phyloP scores from a whole-genome alignment of 345 rosid species.

The Jatropha curcas region DNA sequence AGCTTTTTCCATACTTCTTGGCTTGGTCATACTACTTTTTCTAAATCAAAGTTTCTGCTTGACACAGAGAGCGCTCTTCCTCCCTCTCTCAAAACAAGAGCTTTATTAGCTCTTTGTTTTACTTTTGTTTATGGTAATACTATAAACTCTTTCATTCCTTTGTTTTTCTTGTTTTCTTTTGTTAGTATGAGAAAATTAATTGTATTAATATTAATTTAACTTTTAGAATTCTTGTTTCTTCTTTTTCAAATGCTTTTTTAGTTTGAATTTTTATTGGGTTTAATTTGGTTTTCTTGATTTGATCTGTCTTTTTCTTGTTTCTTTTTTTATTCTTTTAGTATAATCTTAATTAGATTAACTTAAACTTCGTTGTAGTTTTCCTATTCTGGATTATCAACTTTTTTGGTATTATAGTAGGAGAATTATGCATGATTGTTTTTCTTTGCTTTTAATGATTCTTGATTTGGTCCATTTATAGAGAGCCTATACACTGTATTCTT shows the following conservation, averaged over 20 bases:
- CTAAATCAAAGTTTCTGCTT: neutral
- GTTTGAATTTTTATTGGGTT: neutral
- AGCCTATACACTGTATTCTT: neutral
- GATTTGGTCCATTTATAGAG: neutral
- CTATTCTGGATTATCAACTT: too few relatives aligned
- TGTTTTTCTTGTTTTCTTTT: neutral
- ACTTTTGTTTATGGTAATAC: neutral
- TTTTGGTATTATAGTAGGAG: neutral
- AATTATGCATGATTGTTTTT: neutral
- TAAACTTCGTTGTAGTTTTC: too few relatives aligned
- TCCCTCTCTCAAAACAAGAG: slow-evolving; percentile 11
- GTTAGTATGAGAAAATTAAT: neutral
- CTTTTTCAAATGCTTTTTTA: neutral
- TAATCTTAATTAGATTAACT: neutral
- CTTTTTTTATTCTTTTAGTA: neutral
- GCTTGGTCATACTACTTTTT: neutral
- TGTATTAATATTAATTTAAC: neutral
- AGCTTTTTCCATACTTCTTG: neutral
- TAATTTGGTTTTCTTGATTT: neutral
- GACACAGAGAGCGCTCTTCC: neutral
- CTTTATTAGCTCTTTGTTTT: slow-evolving; percentile 5
- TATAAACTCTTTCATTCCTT: neutral
- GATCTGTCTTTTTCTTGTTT: neutral
- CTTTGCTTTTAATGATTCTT: neutral
- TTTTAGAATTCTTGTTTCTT: neutral